Evolutionary conservation across 2,329 filamentous ascomycete genomes (phyloP).

Genomic region (Lanzia echinophila): DNA sequence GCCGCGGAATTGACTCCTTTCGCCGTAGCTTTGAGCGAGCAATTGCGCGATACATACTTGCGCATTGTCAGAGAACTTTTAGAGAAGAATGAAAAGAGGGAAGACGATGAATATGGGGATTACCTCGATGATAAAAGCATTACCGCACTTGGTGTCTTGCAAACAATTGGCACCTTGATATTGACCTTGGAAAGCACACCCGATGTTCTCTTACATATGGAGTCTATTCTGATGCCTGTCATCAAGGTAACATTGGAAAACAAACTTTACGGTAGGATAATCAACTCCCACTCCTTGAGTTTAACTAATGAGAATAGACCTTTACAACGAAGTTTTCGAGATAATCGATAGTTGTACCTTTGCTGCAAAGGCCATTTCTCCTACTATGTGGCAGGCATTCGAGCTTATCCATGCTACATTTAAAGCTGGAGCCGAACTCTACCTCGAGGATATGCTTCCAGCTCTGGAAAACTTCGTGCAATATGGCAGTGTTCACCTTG

Average conservation of each 20-base stretch:
- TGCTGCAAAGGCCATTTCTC: constrained; percentile 88
- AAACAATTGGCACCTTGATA: constrained; percentile 96
- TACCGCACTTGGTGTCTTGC: constrained; percentile 87
- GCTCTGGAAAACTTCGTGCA: constrained; percentile 97
- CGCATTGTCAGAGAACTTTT: constrained; percentile 87
- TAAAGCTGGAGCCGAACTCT: constrained; percentile 93
- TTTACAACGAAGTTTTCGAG: constrained; percentile 98
- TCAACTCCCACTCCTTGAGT: neutral
- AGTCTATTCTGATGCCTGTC: constrained; percentile 94
- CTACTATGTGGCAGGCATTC: constrained; percentile 98
- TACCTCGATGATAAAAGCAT: constrained; percentile 98
- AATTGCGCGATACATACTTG: constrained; percentile 91
- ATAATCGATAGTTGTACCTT: constrained; percentile 99
- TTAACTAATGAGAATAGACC: constrained; percentile 45
- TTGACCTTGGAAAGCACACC: constrained; percentile 95
- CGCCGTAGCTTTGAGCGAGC: constrained; percentile 90
- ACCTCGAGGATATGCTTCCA: constrained; percentile 97
- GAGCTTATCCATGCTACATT: constrained; percentile 95
- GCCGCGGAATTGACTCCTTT: constrained; percentile 96
- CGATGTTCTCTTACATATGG: constrained; percentile 87
- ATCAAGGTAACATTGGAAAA: constrained; percentile 95
- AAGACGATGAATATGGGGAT: constrained; percentile 74
- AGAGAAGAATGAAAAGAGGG: constrained; percentile 74
- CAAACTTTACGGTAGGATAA: constrained; percentile 75
- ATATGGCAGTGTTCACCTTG: constrained; percentile 74